Conservation (phyloP, 1,284 basidiomycete species). For the Thelephora terrestris region DNA sequence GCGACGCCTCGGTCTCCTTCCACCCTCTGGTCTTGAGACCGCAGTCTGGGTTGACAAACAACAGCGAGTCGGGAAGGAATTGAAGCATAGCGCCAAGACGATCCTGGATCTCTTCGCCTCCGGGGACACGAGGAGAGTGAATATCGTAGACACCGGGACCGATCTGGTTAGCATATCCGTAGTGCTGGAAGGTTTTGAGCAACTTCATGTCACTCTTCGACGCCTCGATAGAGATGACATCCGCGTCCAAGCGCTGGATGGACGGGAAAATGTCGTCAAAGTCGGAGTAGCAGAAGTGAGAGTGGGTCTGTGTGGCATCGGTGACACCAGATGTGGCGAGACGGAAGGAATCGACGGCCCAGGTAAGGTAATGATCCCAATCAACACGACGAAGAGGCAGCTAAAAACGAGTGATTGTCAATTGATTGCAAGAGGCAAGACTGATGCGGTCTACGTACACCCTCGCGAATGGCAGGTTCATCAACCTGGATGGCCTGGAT, state of each 20-base stretch:
- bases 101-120: constrained; percentile 90
- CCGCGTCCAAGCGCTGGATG: constrained; percentile 95
- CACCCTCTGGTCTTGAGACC: constrained; percentile 92
- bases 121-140: constrained; percentile 97
- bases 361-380: constrained; percentile 91
- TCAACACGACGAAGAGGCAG: constrained; percentile 90
- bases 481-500: constrained; percentile 99
- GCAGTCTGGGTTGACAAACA: constrained; percentile 93
- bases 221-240: constrained; percentile 99
- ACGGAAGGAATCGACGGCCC: constrained; percentile 98
- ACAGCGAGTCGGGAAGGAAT: constrained; percentile 69
- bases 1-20: constrained; percentile 90
- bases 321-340: constrained; percentile 90
- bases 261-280: constrained; percentile 98
- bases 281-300: constrained; percentile 96
- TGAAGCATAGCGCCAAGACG: constrained; percentile 80
- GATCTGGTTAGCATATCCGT: constrained; percentile 96
- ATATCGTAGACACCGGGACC: constrained; percentile 99
- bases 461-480: constrained; percentile 99
- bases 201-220: constrained; percentile 98
- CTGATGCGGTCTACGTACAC: constrained; percentile 40
- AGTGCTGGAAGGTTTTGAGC: constrained; percentile 89
- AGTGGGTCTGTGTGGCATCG: constrained; percentile 91
- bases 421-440: background rate
- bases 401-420: constrained; percentile 23